These are phyloP conservation scores for Lactarius hatsudake DNA, from an alignment of 768 basidiomycete genomes.

Conservation along the genomic window DNA sequence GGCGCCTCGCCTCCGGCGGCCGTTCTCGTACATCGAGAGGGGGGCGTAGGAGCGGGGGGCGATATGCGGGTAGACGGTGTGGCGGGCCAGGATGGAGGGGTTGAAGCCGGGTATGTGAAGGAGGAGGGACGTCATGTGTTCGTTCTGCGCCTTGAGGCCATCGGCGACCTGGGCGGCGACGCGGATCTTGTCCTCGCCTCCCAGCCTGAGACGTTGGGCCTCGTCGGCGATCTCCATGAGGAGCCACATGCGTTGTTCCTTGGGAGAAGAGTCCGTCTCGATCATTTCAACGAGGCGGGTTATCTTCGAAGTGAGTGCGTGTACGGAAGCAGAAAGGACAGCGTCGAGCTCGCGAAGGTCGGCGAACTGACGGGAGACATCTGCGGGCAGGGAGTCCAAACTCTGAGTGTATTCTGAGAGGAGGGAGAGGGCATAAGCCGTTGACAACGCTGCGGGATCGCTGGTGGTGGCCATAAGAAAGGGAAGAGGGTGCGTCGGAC, in stretches of 20 bases:
- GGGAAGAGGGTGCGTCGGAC: background rate
- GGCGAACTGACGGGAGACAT: conserved; percentile 90
- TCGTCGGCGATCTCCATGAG: conserved; percentile 94
- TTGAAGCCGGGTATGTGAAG: conserved; percentile 65
- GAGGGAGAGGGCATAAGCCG: conserved; percentile 63
- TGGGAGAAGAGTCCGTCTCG: conserved; percentile 54
- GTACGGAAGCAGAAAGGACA: conserved; percentile 86
- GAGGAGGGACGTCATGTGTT: conserved; percentile 60
- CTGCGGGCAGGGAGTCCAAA: conserved; percentile 89
- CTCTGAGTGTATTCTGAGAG: conserved; percentile 86
- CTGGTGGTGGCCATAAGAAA: conserved; percentile 26
- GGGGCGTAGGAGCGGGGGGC: conserved; percentile 67
- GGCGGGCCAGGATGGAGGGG: conserved; percentile 51
- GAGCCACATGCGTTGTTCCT: conserved; percentile 78
- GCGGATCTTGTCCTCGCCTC: conserved; percentile 97
- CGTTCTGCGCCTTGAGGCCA: conserved; percentile 65
- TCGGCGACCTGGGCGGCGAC: conserved; percentile 91
- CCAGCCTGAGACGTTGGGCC: conserved; percentile 84
- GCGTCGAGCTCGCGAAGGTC: conserved; percentile 99
- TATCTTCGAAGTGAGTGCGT: conserved; percentile 78
- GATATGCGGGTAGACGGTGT: conserved; percentile 75
- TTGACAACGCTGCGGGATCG: conserved; percentile 33
- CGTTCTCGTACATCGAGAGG: conserved; percentile 56
- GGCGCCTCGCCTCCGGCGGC: conserved; percentile 54
- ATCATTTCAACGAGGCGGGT: conserved; percentile 72